Percentiles rank a stretch among this genome's conserved stretches.
Conservation (phyloP, 805 yeast genomes). For the Ogataea haglerorum region DNA sequence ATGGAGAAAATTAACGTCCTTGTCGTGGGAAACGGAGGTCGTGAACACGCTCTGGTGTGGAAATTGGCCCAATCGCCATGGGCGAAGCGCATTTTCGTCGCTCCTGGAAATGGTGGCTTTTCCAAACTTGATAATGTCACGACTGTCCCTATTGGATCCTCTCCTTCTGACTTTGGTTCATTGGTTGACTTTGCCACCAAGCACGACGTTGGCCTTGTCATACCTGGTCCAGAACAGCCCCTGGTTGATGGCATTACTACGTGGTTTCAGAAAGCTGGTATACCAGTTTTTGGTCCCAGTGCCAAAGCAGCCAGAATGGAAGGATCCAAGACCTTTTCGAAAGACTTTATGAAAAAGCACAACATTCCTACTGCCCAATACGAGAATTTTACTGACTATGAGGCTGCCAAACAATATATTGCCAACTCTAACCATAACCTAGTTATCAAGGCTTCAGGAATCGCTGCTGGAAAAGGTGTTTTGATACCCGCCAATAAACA, state of each 20-base stretch:
- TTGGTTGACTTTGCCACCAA: slow-evolving; percentile 73
- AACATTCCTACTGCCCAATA: slow-evolving; percentile 92
- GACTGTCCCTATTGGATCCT: slow-evolving; percentile 66
- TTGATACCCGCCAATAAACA: slow-evolving; percentile 79
- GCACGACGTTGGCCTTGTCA: slow-evolving; percentile 64
- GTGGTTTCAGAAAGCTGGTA: slow-evolving; percentile 73
- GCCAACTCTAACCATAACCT: slow-evolving; percentile 63
- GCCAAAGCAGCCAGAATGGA: slow-evolving; percentile 89
- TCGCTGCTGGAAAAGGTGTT: slow-evolving; percentile 99
- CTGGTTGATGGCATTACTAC: slow-evolving; percentile 88
- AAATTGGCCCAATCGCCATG: slow-evolving; percentile 73
- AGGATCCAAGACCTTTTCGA: slow-evolving; percentile 93
- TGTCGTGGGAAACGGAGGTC: slow-evolving; percentile 96
- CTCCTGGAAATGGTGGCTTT: slow-evolving; percentile 98
- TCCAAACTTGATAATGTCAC: slow-evolving; percentile 53
- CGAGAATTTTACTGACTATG: slow-evolving; percentile 74
- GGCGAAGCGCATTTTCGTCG: slow-evolving; percentile 75
- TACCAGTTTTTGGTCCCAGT: slow-evolving; percentile 97
- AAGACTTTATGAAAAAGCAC: slow-evolving; percentile 89
- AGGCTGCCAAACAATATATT: slow-evolving; percentile 71
- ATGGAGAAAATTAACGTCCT: slow-evolving; percentile 51
- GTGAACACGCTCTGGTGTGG: slow-evolving; percentile 98
- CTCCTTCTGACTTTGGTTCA: slow-evolving; percentile 62
- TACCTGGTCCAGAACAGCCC: slow-evolving; percentile 99
- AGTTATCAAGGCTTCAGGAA: slow-evolving; percentile 95